Conservation (phyloP, 2,329 filamentous ascomycete genomes). For the Colletotrichum viniferum region DNA sequence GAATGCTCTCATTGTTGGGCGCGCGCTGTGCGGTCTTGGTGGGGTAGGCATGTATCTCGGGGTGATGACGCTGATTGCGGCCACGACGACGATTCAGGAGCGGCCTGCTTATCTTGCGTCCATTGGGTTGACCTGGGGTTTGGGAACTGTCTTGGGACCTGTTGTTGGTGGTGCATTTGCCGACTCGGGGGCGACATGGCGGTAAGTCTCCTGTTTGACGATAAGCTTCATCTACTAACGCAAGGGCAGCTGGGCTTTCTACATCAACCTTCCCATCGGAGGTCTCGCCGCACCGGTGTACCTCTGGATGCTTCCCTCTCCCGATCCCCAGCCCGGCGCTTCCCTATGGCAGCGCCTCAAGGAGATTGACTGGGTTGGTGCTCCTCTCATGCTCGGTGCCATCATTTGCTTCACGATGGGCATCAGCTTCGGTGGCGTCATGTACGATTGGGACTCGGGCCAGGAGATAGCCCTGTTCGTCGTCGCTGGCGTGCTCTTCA, state of each 20-base stretch:
- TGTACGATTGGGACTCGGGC: slow-evolving; percentile 51
- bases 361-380: slow-evolving; percentile 50
- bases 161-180: slow-evolving; percentile 46
- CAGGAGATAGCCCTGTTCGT: slow-evolving; percentile 51
- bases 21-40: slow-evolving; percentile 44
- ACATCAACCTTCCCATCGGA: slow-evolving; percentile 58
- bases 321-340: slow-evolving; percentile 24
- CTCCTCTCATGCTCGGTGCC: slow-evolving; percentile 45
- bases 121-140: slow-evolving; percentile 41
- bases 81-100: slow-evolving; percentile 13
- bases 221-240: neutral
- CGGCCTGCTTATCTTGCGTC: slow-evolving; percentile 20
- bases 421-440: slow-evolving; percentile 53
- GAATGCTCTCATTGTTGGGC: slow-evolving; percentile 47
- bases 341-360: slow-evolving; percentile 29
- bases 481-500: slow-evolving; percentile 42
- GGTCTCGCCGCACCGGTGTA: slow-evolving; percentile 33
- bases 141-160: slow-evolving; percentile 47
- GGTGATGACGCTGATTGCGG: slow-evolving; percentile 5
- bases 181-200: slow-evolving; percentile 42
- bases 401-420: slow-evolving; percentile 49
- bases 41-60: slow-evolving; percentile 28
- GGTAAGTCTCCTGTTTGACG: slow-evolving; percentile 16
- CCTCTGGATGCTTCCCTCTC: slow-evolving; percentile 31
- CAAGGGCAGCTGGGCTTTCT: slow-evolving; percentile 40